These are phyloP conservation scores for Acanthamoeba triangularis DNA, from an alignment of 208 protist species.

Conservation along the genomic window DNA sequence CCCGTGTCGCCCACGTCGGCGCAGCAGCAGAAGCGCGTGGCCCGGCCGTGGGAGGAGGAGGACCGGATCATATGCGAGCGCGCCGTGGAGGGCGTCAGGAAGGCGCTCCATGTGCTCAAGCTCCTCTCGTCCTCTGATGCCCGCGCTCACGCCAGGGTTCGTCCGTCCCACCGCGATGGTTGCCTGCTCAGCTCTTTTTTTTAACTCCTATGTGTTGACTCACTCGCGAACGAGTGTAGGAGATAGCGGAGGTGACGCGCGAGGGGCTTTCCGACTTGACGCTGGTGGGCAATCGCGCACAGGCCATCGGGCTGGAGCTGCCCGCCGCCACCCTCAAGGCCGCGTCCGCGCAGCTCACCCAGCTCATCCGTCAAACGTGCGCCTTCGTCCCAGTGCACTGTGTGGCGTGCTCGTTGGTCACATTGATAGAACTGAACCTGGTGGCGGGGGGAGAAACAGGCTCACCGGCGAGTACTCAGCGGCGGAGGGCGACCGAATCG, in stretches of 20 bases:
- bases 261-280: background rate
- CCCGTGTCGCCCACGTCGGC: background rate
- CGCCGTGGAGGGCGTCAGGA: constrained; percentile 1
- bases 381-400: background rate
- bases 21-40: background rate
- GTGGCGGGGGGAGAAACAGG: background rate
- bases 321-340: constrained; percentile 24
- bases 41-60: background rate
- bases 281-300: background rate
- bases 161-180: too few relatives aligned
- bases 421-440: background rate
- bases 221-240: background rate
- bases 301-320: background rate
- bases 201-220: background rate
- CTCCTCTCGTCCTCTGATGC: background rate
- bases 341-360: background rate
- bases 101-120: background rate
- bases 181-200: too few relatives aligned
- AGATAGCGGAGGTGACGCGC: constrained; percentile 25
- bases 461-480: background rate
- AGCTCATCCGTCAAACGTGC: constrained; percentile 32
- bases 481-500: background rate
- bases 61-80: background rate
- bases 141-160: background rate
- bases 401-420: background rate